Base-by-base conservation (phyloP, 495 filamentous ascomycete species). In the Aspergillus nanangensis region DNA sequence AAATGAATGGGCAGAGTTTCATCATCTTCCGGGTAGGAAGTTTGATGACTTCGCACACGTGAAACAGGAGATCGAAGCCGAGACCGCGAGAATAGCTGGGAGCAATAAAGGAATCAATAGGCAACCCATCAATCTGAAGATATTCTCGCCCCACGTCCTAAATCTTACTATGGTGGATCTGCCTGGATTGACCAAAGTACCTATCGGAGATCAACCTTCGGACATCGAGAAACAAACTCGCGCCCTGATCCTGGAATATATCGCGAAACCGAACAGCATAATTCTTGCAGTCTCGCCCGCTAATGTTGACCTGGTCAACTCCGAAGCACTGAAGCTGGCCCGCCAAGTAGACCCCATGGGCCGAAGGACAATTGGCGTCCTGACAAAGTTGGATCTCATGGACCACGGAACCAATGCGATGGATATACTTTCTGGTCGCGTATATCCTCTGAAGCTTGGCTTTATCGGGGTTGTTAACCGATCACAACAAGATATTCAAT, bases 141-240 rank as follows among this genome's bases (percentile, higher is more conserved):
- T 99, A 43, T 99, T 95, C 66, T 97, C 93, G 18, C 94, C 93
- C 3, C 86, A 96, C 69, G 94, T 99, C 37, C 78, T 99, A 44
- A 97, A 90, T 67, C 76, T 99, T 53, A 99, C 93, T 8, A 74
- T 99, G 55, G 94, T 99, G 45, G 93, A 99, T 74, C 65, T 99
- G 50, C 93, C 93, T 9, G 93, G 93, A 41, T 71, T 99, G 51
- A 99, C 93, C 44, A 99, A 99, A 75, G 92, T 95, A 53, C 94
- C 93, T 15, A 99, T 99, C 64, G 93, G 93, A 43, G 93, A 99
- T 63, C 93, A 99, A 66, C 93, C 93, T 15, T 83, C 88, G 49
- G 93, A 99, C 63, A 99, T 99, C 55, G 93, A 99, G 70, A 97
- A 97, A 66, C 93, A 99, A 68, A 99, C 94, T 3, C 82, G 94